Percentiles rank a stretch among this genome's conserved stretches.
Evolutionary conservation across 768 basidiomycete species (phyloP).

Genomic region (Phaffia australis): DNA sequence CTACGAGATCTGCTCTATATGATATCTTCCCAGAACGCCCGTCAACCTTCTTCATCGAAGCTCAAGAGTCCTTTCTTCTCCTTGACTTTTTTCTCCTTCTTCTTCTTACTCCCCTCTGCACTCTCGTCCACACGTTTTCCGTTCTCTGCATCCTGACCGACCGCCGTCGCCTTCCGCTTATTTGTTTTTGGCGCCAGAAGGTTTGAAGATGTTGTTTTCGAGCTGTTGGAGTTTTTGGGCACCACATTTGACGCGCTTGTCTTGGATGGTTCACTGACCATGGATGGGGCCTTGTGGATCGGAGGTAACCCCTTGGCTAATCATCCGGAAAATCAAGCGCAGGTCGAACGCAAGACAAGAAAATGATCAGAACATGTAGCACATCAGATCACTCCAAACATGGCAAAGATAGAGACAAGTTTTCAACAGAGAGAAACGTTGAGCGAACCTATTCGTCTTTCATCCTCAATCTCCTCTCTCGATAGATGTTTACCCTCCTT

Average conservation of each 20-base stretch:
- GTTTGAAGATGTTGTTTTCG: constrained; percentile 25
- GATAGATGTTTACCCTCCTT: constrained; percentile 79
- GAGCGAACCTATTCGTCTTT: constrained; percentile 27
- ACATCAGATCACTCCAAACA: background rate
- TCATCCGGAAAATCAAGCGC: no score
- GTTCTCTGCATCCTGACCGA: constrained; percentile 15
- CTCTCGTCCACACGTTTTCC: background rate
- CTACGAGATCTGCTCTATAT: no score
- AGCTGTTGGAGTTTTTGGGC: constrained; percentile 11
- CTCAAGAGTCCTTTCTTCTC: constrained; percentile 38
- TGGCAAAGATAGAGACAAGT: no score
- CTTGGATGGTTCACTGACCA: background rate
- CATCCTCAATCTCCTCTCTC: constrained; percentile 62
- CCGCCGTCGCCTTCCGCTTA: constrained; percentile 34
- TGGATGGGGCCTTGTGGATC: constrained; percentile 8
- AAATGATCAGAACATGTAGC: background rate
- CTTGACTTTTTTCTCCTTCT: constrained; percentile 38
- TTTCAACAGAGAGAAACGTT: background rate
- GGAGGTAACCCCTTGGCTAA: constrained; percentile 30
- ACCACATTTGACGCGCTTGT: background rate
- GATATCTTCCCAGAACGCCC: no score
- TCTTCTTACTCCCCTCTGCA: constrained; percentile 22
- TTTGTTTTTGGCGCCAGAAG: constrained; percentile 25
- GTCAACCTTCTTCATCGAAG: constrained; percentile 36
- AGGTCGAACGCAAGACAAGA: background rate